Percentiles rank a stretch among this genome's conserved stretches.
Evolutionary conservation across 108 stramenopile genomes (phyloP).

Genomic region (Skeletonema marinoi): DNA sequence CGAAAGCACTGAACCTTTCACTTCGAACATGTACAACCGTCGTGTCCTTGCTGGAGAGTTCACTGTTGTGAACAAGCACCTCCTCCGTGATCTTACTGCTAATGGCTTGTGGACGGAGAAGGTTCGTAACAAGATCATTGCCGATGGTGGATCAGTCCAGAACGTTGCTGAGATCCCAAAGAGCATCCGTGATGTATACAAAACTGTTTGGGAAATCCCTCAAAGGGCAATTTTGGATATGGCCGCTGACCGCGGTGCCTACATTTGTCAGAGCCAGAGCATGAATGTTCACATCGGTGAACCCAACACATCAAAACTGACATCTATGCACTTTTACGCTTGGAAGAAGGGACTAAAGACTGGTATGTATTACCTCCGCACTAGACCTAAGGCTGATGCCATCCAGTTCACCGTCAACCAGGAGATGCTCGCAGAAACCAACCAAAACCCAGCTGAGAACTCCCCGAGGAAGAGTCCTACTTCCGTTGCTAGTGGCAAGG

Average conservation of each 20-base stretch:
- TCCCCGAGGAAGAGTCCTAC: constrained; percentile 34
- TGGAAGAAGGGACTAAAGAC: constrained; percentile 99
- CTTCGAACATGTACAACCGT: constrained; percentile 98
- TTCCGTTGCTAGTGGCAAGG: constrained; percentile 27
- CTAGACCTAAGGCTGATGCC: constrained; percentile 98
- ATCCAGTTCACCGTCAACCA: constrained; percentile 99
- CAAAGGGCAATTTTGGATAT: constrained; percentile 95
- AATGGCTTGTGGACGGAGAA: constrained; percentile 96
- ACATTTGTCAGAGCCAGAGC: constrained; percentile 98
- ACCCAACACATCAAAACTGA: constrained; percentile 91
- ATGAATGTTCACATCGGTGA: constrained; percentile 99
- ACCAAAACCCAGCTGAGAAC: constrained; percentile 43
- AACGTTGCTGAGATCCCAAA: constrained; percentile 91
- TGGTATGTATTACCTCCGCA: constrained; percentile 99
- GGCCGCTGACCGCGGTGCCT: constrained; percentile 99
- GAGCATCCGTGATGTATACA: constrained; percentile 95
- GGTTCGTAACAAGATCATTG: constrained; percentile 96
- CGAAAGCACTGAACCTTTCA: constrained; percentile 99
- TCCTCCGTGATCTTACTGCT: constrained; percentile 94
- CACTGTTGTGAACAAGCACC: constrained; percentile 98
- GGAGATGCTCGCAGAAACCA: constrained; percentile 72
- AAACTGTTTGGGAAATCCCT: constrained; percentile 99
- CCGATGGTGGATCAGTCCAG: constrained; percentile 96
- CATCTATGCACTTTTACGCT: constrained; percentile 98
- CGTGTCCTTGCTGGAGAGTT: constrained; percentile 99